Conservation (phyloP, 306 rosid species). For the Quercus agrifolia region DNA sequence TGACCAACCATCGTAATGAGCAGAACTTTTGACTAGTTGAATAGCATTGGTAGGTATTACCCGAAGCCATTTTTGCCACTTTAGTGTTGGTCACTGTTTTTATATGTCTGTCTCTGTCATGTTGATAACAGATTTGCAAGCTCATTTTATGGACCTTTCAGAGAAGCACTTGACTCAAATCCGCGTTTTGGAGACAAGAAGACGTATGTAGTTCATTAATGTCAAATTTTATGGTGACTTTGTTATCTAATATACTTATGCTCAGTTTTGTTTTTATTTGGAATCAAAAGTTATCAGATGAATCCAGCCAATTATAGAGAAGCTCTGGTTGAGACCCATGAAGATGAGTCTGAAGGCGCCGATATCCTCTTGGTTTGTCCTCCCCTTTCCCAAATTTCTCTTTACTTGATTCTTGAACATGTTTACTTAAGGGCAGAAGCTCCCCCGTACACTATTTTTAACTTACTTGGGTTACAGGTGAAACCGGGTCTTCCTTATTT, state of each 20-base stretch:
- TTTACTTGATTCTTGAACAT: background rate
- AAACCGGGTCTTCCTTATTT: slow-evolving; percentile 95
- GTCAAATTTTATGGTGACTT: slow-evolving; percentile 4
- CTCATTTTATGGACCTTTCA: slow-evolving; percentile 93
- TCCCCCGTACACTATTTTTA: background rate
- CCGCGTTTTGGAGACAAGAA: slow-evolving; percentile 97
- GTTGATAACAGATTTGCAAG: slow-evolving; percentile 77
- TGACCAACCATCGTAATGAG: background rate
- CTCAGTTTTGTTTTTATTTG: slow-evolving; percentile 35
- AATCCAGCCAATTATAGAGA: slow-evolving; percentile 93
- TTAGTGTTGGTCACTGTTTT: slow-evolving; percentile 10
- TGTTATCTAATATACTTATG: slow-evolving; percentile 1
- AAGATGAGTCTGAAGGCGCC: slow-evolving; percentile 93
- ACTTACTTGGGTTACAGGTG: slow-evolving; percentile 54
- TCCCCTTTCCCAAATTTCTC: background rate
- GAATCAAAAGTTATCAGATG: slow-evolving; percentile 84
- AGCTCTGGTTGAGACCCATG: slow-evolving; percentile 77
- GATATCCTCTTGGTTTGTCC: slow-evolving; percentile 93
- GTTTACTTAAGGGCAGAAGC: slow-evolving; percentile 6
- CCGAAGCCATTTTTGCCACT: background rate
- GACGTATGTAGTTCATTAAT: slow-evolving; percentile 52
- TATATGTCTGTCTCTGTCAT: slow-evolving; percentile 3
- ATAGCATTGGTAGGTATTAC: slow-evolving; percentile 9
- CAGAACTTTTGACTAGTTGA: background rate
- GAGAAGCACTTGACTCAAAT: slow-evolving; percentile 93